Evolutionary conservation across 768 basidiomycete species (phyloP), one percentile per base, ranked within the genome.

Genomic region (Gelatoporia subvermispora): DNA sequence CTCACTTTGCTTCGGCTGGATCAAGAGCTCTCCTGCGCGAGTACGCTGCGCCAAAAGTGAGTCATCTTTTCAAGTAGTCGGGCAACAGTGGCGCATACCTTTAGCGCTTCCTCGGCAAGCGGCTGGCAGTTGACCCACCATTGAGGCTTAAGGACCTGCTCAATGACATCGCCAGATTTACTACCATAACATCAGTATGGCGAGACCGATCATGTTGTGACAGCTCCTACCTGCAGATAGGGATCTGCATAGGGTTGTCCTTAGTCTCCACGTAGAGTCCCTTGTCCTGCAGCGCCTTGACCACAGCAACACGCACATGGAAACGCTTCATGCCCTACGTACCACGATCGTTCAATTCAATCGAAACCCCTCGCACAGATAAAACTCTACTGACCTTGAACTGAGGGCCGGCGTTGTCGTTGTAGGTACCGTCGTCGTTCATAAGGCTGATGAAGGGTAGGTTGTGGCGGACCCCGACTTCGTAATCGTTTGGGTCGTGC

Each of bases 121-220:
- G 87, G 86, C 66, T 90, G 82, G 71, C 93, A 95, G 65, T 85
- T 82, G 31, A 99, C 87, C 94, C 95, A 99, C 96, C 96, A 99
- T 64, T 99, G 96, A 0, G 96, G 96, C 67, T 96, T 98, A 59
- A 98, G 72, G 18, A 97, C 72, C 2, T 90, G 86, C 67, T 99
- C 96, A 56, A 98, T 96, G 46, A 99, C 68, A 63, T 99, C 96
- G 1, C 95, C 95, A 2, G 93, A 96, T 77, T 96, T 95, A 57
- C 89, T 95, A 55, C 45, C 35, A 24, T 24, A 17, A 17, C 23
- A 37, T 46, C 8, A 22, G 35, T 17, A 17, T 45, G 34, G 18
- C 8, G 5, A 4, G 18, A 7, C 28, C 28, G 28, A 13, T 10
- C 4, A 28, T 10, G 31, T 47, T 36, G 11, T 8, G 8, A 28